Conservation (phyloP, 2,329 filamentous ascomycete species). For the Pseudogymnoascus sp. region DNA sequence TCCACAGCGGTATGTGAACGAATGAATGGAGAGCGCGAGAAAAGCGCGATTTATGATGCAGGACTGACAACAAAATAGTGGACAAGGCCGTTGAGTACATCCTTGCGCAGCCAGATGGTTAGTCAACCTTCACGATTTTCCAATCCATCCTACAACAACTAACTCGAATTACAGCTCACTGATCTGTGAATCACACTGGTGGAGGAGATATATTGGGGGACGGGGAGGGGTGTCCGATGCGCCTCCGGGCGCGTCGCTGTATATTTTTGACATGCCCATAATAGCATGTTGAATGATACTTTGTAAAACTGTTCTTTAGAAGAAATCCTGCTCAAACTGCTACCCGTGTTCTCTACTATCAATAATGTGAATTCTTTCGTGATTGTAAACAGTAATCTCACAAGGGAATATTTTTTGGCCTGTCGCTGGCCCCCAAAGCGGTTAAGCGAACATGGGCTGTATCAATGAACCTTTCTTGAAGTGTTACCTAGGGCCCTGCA, state of each 20-base stretch:
- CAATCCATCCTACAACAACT: neutral
- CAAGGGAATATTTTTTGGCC: slow-evolving; percentile 3
- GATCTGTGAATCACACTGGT: slow-evolving; percentile 24
- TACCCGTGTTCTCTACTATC: neutral
- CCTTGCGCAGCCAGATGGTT: slow-evolving; percentile 66
- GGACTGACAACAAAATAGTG: slow-evolving; percentile 39
- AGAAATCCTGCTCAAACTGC: slow-evolving; percentile 24
- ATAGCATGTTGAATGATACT: slow-evolving; percentile 25
- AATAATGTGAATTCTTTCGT: slow-evolving; percentile 8
- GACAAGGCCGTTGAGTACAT: slow-evolving; percentile 73
- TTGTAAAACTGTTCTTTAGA: slow-evolving; percentile 30
- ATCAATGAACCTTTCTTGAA: slow-evolving; percentile 8
- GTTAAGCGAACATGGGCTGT: slow-evolving; percentile 6
- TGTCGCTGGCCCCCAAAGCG: neutral
- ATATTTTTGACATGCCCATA: slow-evolving; percentile 25
- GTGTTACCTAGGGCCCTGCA: slow-evolving; percentile 3
- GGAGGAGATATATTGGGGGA: slow-evolving; percentile 15
- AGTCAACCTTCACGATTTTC: slow-evolving; percentile 25
- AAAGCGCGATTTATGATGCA: slow-evolving; percentile 21
- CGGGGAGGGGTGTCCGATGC: slow-evolving; percentile 11
- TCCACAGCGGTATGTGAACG: slow-evolving; percentile 60
- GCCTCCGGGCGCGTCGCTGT: slow-evolving; percentile 17
- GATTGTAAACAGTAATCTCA: slow-evolving; percentile 4
- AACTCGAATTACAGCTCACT: slow-evolving; percentile 25
- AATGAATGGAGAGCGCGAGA: neutral